These are phyloP conservation scores for Beauveria asiatica DNA, from an alignment of 2,329 filamentous ascomycete species.

Conservation along the genomic window DNA sequence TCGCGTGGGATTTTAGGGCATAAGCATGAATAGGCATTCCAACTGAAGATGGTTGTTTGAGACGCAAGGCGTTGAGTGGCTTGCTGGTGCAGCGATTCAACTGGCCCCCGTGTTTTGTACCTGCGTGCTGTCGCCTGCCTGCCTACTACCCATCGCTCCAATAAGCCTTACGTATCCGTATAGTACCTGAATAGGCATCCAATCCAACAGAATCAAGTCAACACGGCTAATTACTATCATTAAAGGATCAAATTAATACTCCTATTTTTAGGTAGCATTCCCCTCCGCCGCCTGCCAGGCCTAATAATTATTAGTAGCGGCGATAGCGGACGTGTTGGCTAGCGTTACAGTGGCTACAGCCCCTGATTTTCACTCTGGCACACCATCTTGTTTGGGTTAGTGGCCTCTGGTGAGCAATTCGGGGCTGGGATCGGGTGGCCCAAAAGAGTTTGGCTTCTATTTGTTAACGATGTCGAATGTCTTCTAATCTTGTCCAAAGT, in stretches of 20 bases:
- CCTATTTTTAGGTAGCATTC: not conserved
- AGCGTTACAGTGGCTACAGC: not conserved
- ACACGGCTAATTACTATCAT: too few species aligned
- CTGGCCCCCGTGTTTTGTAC: slow-evolving; percentile 3
- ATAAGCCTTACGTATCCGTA: too few species aligned
- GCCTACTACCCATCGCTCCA: not conserved
- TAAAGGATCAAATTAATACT: too few species aligned
- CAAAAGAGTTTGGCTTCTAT: not conserved
- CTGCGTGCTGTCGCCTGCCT: not conserved
- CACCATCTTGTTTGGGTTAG: not conserved
- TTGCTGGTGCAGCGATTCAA: not conserved
- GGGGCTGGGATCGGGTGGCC: not conserved
- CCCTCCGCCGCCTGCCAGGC: not conserved
- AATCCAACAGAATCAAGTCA: too few species aligned
- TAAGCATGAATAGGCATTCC: not conserved
- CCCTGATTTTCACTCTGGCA: slow-evolving; percentile 2
- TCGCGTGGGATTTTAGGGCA: not conserved
- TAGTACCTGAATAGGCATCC: too few species aligned
- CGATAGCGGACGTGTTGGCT: not conserved
- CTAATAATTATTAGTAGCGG: slow-evolving; percentile 1
- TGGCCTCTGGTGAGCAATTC: too few species aligned
- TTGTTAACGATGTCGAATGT: not conserved
- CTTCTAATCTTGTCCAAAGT: too few species aligned
- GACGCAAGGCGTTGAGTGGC: not conserved
- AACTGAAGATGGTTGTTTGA: not conserved